Base-by-base conservation (phyloP, 2,329 filamentous ascomycete species). In the Botryotinia narcissicola region DNA sequence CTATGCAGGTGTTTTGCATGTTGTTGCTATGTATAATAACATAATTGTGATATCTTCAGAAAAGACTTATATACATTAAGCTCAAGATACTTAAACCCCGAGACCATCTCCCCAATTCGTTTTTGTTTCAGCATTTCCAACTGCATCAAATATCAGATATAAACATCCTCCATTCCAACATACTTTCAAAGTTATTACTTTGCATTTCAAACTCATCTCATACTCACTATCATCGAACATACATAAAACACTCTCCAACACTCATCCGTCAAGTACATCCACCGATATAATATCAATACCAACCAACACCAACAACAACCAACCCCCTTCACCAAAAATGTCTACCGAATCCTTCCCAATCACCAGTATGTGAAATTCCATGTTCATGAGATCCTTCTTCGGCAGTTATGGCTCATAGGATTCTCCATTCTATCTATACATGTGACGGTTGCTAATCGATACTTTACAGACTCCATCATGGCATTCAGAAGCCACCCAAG, bases 1-100 rank as follows among this genome's bases (percentile, higher is more conserved):
- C 66, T 72, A 51, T 37, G 71, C 54, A 69, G 40, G 60, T 72
- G 63, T 72, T 72, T 72, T 72, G 71, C 63, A 51, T 72, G n/a
- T n/a, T 54, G 59, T 40, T 69, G 54, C 71, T 67, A 44, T 67
- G 62, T 59, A 59, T 59, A 32, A 70, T 59, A 25, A 42, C 37
- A 72, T 60, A 60, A 59, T 59, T 68, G 54, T 61, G 66, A 72
- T 69, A 60, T 72, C 40, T 44, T 40, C 68, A 40, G 63, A 60
- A 46, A 40, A 57, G 25, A 42, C 48, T 42, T 69, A 14, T 57
- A 71, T 71, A 62, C 60, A 22, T 66, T 42, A 32, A 16, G 25
- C 57, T 42, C 35, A 2, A 25, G 42, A 51, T 71, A 71, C 70
- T 71, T 71, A 72, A 72, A 68, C 62, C 40, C 63, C 62, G 32